Percentiles rank a stretch among this genome's conserved stretches.
These are phyloP conservation scores for Kwoniella botswanensis DNA, from an alignment of 768 basidiomycete genomes.

Conservation along the genomic window DNA sequence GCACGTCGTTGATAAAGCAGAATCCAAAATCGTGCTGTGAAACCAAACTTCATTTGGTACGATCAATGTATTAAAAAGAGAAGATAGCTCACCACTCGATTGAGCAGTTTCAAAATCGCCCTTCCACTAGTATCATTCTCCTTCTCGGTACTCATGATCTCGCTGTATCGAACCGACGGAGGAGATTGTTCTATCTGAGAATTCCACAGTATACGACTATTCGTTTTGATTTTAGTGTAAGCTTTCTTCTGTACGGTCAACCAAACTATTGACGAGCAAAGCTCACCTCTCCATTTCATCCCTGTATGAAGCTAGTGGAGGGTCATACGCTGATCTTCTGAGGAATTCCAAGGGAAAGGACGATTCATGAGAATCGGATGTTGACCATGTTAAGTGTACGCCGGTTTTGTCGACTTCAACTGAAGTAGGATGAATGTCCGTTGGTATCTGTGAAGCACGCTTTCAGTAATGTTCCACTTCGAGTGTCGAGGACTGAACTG, in stretches of 20 bases:
- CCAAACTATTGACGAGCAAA: not conserved
- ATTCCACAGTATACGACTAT: conserved; percentile 79
- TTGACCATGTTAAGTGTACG: conserved; percentile 75
- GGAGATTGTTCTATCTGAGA: conserved; percentile 73
- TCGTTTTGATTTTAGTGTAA: no score
- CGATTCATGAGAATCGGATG: conserved; percentile 71
- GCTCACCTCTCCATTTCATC: conserved; percentile 12
- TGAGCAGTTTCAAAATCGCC: conserved; percentile 80
- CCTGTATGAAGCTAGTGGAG: conserved; percentile 59
- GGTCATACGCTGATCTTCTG: conserved; percentile 77
- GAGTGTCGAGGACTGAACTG: conserved; percentile 26
- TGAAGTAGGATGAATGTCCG: conserved; percentile 69
- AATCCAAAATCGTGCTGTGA: conserved; percentile 82
- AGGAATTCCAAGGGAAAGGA: conserved; percentile 89
- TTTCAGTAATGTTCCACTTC: not conserved
- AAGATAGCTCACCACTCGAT: conserved; percentile 69
- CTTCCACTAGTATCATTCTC: conserved; percentile 63
- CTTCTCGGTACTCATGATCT: conserved; percentile 63
- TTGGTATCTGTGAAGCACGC: conserved; percentile 67
- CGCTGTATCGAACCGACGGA: conserved; percentile 73
- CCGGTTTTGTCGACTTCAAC: conserved; percentile 68
- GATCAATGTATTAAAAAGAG: not conserved
- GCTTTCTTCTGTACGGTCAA: no score
- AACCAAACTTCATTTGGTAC: not conserved
- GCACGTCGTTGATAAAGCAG: conserved; percentile 81